Evolutionary conservation across 2,329 filamentous ascomycete species (phyloP), one percentile per base, ranked within the genome.

Genomic region (Alternaria ventricosa): DNA sequence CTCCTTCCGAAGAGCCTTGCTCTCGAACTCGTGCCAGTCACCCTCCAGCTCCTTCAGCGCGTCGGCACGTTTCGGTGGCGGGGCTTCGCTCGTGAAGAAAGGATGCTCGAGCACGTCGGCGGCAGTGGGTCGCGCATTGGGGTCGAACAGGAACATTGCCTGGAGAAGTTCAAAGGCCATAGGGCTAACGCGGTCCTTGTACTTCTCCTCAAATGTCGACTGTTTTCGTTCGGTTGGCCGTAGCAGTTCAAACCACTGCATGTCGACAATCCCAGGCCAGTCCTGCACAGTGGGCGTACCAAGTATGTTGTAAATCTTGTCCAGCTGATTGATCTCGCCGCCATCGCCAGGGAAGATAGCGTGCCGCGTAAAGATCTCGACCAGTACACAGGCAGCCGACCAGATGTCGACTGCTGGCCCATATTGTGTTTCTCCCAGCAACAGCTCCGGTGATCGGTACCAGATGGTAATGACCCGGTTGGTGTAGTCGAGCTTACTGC

Each of bases 401-500:
- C 96, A 99, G 36, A 98, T 91, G 79, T 99, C 96, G 67, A 99
- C 94, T 25, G 95, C 95, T 0, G 96, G 94, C 0, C 96, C 98
- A 81, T 99, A 99, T 79, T 99, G 96, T n/a, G 92, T 89, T 50
- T 91, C 93, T 2, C 96, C 96, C 1, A 99, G 87, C 1, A 99
- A 88, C 5, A 99, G 86, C 80, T 99, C 96, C 0, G 96, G 96
- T 0, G 96, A 96, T 18, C 96, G 92, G 75, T 99, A 99, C 96
- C 96, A 99, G 69, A 99, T 97, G 3, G 96, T 99, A 77, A 99
- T 97, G 72, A 99, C 96, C 36, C 96, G 92, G 77, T 99, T 99
- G 2, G 96, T 99, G 79, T 99, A 99, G 78, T 99, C 95, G 50
- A 97, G 87, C 78, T 96, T 92, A 64, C 91, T 90, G 54, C 91